phyloP scores from a whole-genome alignment of 768 basidiomycete genomes.

The Boletus huronensis region DNA sequence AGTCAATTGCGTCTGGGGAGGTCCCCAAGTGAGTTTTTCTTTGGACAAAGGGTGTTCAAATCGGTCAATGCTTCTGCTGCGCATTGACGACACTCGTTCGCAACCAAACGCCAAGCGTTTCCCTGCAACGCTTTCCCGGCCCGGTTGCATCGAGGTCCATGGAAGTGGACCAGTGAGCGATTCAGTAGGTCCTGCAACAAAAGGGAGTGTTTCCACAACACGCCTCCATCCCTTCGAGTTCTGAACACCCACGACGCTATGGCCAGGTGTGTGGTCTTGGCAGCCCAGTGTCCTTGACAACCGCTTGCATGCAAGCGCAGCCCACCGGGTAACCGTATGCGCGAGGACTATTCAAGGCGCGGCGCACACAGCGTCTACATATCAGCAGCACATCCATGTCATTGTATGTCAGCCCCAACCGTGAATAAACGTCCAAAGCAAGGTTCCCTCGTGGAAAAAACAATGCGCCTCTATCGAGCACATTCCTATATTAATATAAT shows the following conservation, averaged over 20 bases:
- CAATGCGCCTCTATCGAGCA: neutral
- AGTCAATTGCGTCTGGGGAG: constrained; percentile 1
- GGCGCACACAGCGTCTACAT: neutral
- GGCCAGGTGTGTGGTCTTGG: neutral
- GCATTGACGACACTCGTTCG: neutral
- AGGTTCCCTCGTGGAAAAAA: neutral
- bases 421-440: neutral
- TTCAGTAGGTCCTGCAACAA: neutral
- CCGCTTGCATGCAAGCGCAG: neutral
- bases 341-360: neutral
- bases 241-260: neutral
- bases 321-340: neutral
- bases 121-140: neutral
- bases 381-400: neutral
- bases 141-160: constrained; percentile 9
- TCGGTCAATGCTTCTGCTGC: constrained; percentile 1
- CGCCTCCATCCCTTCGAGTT: neutral
- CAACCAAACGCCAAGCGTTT: constrained; percentile 8
- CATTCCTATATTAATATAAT: neutral
- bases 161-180: neutral
- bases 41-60: neutral
- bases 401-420: neutral
- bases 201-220: neutral
- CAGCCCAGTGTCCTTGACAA: neutral
- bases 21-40: neutral